Percentiles rank a stretch among this genome's conserved stretches.
Evolutionary conservation across 768 basidiomycete genomes (phyloP).

Genomic region (Royoungia palumana): DNA sequence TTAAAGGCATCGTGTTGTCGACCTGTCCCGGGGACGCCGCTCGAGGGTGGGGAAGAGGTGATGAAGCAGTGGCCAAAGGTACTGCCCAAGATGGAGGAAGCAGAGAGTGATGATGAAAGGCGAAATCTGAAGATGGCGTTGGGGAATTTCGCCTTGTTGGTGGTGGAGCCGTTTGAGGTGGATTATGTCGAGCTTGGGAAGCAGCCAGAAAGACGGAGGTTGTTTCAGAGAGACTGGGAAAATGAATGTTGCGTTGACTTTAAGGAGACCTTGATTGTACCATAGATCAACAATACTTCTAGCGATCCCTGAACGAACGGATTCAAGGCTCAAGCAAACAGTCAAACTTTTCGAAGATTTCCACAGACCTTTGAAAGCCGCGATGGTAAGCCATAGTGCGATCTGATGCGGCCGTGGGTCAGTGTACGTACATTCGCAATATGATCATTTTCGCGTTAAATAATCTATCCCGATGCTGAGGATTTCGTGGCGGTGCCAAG

Average conservation of each 20-base stretch:
- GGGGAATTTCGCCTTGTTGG: constrained; percentile 64
- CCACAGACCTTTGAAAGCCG: too few relatives aligned
- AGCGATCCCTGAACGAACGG: too few relatives aligned
- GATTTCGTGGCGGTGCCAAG: too few relatives aligned
- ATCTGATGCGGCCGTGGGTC: too few relatives aligned
- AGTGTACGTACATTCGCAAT: too few relatives aligned
- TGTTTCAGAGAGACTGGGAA: constrained; percentile 42
- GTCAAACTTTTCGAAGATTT: too few relatives aligned
- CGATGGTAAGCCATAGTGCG: too few relatives aligned
- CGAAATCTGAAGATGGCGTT: constrained; percentile 52
- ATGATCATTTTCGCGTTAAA: too few relatives aligned
- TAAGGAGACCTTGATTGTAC: constrained; percentile 61
- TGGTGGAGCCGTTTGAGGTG: constrained; percentile 67
- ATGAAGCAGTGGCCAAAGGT: constrained; percentile 54
- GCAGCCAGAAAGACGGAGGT: constrained; percentile 57
- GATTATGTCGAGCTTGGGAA: constrained; percentile 64
- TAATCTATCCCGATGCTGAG: too few relatives aligned
- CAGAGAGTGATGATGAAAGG: constrained; percentile 43
- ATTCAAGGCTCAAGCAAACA: too few relatives aligned
- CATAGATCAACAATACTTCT: constrained; percentile 34
- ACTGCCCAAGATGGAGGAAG: constrained; percentile 34
- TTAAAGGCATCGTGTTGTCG: constrained; percentile 75
- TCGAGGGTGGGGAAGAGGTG: constrained; percentile 47
- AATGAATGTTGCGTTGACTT: constrained; percentile 40
- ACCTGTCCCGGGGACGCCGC: constrained; percentile 57